Evolutionary conservation across 805 yeast genomes (phyloP), one percentile per base, ranked within the genome.

Genomic region (Debaryomyces maramus): DNA sequence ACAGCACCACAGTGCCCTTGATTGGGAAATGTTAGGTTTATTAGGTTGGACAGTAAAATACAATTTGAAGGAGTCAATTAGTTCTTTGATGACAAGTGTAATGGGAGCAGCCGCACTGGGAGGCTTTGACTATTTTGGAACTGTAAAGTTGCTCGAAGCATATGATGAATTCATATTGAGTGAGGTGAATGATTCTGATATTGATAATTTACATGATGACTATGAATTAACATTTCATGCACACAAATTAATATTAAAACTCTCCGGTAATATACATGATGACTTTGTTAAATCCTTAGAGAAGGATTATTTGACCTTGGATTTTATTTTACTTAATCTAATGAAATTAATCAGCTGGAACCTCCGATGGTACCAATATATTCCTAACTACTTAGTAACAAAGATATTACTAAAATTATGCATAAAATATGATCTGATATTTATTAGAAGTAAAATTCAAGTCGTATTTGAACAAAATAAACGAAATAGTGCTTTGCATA

Each of bases 11-110:
- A 77, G 81, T 52, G 84, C 86, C 0, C 56, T 84, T 18, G 88
- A 85, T 54, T 85, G 91, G 91, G 85, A 81, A 51, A 61, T 84
- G 46, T 67, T 84, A 33, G 91, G 90, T 0, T 61, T 78, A 6
- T 72, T 83, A 19, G 70, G 72, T 2, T 69, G 71, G 71, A 52
- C 60, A 9, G 67, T 60, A 36, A 70, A 70, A 45, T 68, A 54
- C 44, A 68, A 67, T 40, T 47, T 69, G 32, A 56, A 55, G 32
- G 70, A 64, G 32, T 61, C 69, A 4, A 58, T 69, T 2, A 59
- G 67, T 33, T 59, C 71, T 4, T 46, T 70, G 15, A 60, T 63
- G 14, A 70, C 75, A 8, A 68, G 81, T 13, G 80, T 85, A 3
- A 63, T 78, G 47, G 72, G 69, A 1, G 52, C 47, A 8, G 67